Conservation (phyloP, 176 grass and related monocot species). For the Aechmea fasciata region DNA sequence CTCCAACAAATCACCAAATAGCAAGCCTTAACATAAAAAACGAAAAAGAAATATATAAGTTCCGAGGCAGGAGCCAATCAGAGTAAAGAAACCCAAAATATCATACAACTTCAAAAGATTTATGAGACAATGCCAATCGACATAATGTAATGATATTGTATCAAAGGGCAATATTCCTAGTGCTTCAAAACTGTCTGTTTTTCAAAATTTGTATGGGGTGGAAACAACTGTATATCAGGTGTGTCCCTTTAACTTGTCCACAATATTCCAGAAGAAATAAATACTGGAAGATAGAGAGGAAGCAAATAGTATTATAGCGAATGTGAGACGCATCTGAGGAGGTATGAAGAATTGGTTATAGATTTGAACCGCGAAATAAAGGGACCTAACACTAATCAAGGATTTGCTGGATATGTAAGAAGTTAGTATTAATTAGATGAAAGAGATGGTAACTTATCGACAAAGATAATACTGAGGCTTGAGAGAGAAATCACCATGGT, state of each 20-base stretch:
- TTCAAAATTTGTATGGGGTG: background rate
- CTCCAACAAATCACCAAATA: background rate
- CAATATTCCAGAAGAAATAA: background rate
- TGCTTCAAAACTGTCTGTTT: background rate
- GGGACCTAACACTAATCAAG: background rate
- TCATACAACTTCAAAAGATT: background rate
- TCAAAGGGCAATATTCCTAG: background rate
- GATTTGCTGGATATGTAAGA: background rate
- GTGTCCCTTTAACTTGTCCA: background rate
- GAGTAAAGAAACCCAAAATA: background rate
- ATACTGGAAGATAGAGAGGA: background rate
- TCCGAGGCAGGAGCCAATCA: background rate
- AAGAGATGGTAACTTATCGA: background rate
- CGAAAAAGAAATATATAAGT: background rate
- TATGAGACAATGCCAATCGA: background rate
- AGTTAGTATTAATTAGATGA: background rate
- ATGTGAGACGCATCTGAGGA: background rate
- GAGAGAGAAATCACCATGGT: background rate
- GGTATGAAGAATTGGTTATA: background rate
- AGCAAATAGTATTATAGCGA: background rate
- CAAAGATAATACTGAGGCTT: background rate
- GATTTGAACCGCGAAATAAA: background rate
- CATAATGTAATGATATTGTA: background rate
- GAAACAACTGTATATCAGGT: background rate
- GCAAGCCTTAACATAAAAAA: background rate